Evolutionary conservation across 2,329 filamentous ascomycete species (phyloP).

Genomic region (Pseudophaeomoniella oleicola): DNA sequence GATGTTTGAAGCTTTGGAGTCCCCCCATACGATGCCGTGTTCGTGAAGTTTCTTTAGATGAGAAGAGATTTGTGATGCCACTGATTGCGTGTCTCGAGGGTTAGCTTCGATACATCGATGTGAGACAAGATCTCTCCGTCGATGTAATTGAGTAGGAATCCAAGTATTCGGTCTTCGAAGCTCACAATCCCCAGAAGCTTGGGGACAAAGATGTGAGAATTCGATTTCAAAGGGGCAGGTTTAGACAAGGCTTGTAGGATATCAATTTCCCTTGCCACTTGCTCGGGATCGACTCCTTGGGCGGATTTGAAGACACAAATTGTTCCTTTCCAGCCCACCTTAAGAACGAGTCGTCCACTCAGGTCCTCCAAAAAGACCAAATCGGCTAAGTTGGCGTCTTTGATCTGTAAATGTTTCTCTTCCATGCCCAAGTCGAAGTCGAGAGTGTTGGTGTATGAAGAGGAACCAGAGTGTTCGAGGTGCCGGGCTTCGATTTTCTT

Average conservation of each 20-base stretch:
- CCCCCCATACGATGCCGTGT: constrained; percentile 13
- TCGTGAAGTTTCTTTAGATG: constrained; percentile 7
- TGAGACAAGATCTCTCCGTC: constrained; percentile 2
- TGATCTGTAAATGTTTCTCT: no score
- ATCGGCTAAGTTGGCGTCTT: no score
- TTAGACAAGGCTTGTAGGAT: not conserved
- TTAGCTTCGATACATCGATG: not conserved
- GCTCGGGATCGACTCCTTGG: not conserved
- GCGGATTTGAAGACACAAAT: not conserved
- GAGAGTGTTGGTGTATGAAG: no score
- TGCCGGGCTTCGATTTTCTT: no score
- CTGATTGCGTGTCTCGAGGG: not conserved
- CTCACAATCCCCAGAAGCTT: not conserved
- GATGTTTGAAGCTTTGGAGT: constrained; percentile 15
- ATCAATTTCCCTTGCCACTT: not conserved
- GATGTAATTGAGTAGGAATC: constrained; percentile 1
- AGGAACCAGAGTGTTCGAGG: no score
- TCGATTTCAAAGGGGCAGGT: not conserved
- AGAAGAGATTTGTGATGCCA: constrained; percentile 5
- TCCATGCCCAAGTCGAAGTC: no score
- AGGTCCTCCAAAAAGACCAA: no score
- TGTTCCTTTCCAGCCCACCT: no score
- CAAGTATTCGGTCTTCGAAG: not conserved
- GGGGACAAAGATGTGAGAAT: not conserved
- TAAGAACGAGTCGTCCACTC: no score